A percentile compares a stretch with the other conserved stretches of the same genome.
phyloP scores from a whole-genome alignment of 192 early-diverging fungal genomes.

The Coemansia furcata region DNA sequence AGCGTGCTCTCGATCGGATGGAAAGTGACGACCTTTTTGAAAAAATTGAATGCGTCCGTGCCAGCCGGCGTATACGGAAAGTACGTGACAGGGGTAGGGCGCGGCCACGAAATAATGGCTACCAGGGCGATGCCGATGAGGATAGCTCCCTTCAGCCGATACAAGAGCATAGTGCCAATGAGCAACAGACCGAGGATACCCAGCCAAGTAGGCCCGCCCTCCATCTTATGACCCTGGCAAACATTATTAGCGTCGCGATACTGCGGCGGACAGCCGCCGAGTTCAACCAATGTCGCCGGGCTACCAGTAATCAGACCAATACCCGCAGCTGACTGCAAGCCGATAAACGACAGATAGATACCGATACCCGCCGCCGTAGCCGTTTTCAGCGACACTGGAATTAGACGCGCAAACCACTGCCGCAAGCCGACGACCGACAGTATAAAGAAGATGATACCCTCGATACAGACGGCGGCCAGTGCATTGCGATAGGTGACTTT shows the following conservation, averaged over 20 bases:
- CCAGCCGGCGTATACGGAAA: conserved; percentile 69
- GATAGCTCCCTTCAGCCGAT: conserved; percentile 68
- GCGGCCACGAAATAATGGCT: conserved; percentile 72
- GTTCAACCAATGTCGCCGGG: conserved; percentile 64
- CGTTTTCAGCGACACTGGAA: conserved; percentile 70
- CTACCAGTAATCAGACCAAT: conserved; percentile 70
- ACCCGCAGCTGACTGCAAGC: conserved; percentile 75
- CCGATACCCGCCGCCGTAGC: conserved; percentile 77
- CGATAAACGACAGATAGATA: conserved; percentile 76
- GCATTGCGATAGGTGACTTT: conserved; percentile 69
- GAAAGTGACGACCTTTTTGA: conserved; percentile 70
- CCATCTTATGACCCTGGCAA: conserved; percentile 61
- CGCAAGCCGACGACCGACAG: conserved; percentile 76
- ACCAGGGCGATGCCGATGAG: conserved; percentile 71
- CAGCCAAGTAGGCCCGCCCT: conserved; percentile 63
- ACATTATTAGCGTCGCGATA: conserved; percentile 60
- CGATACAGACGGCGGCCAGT: conserved; percentile 75
- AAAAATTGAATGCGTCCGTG: conserved; percentile 62
- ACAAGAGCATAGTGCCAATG: conserved; percentile 63
- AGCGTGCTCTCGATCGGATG: conserved; percentile 61
- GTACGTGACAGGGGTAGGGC: conserved; percentile 65
- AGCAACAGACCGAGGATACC: conserved; percentile 72
- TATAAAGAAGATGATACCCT: conserved; percentile 76
- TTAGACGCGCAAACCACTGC: conserved; percentile 72
- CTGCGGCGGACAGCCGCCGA: conserved; percentile 65